These are phyloP conservation scores for Leishmania amazonensis DNA, from an alignment of 208 protist species.

Conservation along the genomic window DNA sequence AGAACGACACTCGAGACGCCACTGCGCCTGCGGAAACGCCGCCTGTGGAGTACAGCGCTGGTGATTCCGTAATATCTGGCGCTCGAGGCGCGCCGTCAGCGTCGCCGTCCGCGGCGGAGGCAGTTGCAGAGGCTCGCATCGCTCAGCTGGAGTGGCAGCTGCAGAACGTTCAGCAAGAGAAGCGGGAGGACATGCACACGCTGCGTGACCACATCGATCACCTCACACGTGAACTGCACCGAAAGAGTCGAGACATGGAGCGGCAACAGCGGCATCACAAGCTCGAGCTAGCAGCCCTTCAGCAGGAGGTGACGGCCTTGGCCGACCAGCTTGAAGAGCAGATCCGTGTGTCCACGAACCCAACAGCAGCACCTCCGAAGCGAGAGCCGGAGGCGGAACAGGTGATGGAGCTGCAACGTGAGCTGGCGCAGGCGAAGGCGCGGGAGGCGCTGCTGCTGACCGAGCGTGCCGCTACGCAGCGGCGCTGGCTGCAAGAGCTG, in stretches of 20 bases:
- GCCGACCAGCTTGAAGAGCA: constrained; percentile 44
- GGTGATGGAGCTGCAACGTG: constrained; percentile 7
- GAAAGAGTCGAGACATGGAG: constrained; percentile 13
- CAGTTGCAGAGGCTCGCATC: constrained; percentile 8
- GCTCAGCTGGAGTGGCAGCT: constrained; percentile 44
- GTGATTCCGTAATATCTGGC: neutral
- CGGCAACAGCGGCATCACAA: constrained; percentile 39
- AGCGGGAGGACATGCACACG: constrained; percentile 30
- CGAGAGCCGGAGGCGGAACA: constrained; percentile 3
- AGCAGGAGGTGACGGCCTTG: constrained; percentile 47
- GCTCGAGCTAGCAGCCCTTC: constrained; percentile 37
- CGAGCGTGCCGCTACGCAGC: constrained; percentile 17
- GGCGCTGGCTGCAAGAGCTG: constrained; percentile 26
- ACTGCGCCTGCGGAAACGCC: neutral
- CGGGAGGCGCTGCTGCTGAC: constrained; percentile 11
- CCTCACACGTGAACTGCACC: constrained; percentile 38
- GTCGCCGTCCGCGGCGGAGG: neutral
- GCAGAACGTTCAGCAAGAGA: constrained; percentile 31
- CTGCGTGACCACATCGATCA: constrained; percentile 46
- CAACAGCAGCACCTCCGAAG: neutral
- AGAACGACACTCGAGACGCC: neutral
- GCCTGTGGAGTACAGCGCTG: neutral
- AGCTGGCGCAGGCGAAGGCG: constrained; percentile 9
- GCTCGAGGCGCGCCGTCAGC: neutral
- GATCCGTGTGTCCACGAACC: neutral